These are phyloP conservation scores for Geosmithia morbida DNA, from an alignment of 2,329 filamentous ascomycete genomes.

Conservation along the genomic window DNA sequence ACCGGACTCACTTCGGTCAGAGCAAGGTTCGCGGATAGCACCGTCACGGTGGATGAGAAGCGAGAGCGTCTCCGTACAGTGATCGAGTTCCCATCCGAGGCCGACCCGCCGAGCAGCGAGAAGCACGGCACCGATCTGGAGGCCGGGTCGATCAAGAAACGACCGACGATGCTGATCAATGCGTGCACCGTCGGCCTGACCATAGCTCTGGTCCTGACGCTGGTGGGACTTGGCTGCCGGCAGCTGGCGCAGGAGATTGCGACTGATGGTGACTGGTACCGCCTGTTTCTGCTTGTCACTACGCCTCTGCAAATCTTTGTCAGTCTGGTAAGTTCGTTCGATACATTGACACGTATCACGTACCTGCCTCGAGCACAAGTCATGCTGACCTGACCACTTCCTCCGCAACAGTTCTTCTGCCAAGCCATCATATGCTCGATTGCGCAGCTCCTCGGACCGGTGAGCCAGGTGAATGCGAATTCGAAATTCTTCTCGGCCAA, in stretches of 20 bases:
- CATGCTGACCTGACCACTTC: no score
- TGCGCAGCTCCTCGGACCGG: slow-evolving; percentile 33
- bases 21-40: background rate
- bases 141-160: background rate
- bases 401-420: slow-evolving; percentile 26
- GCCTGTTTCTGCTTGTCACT: background rate
- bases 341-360: background rate
- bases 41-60: background rate
- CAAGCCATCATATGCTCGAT: slow-evolving; percentile 21
- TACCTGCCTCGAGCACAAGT: no score
- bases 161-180: background rate
- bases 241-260: background rate
- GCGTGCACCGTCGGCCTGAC: background rate
- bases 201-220: background rate
- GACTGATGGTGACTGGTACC: background rate
- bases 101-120: background rate
- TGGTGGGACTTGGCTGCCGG: background rate
- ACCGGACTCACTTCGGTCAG: no score
- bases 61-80: background rate
- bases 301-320: background rate
- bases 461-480: slow-evolving; percentile 25
- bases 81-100: background rate
- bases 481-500: slow-evolving; percentile 28
- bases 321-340: background rate
- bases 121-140: background rate